Evolutionary conservation across 2,329 filamentous ascomycete genomes (phyloP).

Genomic region (Fusarium nelsonii): DNA sequence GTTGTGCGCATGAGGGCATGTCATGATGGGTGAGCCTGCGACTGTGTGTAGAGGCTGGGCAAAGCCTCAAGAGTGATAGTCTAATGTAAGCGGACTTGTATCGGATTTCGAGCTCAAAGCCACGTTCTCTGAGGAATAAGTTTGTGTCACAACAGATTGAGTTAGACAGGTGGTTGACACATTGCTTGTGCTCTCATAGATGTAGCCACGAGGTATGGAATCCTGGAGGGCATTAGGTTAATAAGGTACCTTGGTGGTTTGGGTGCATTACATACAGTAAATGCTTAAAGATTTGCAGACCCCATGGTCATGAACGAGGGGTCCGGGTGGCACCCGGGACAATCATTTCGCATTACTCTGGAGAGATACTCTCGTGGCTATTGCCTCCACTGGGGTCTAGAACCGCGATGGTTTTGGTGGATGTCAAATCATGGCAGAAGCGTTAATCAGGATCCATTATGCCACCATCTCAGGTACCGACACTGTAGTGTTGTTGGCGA

Average conservation of each 20-base stretch:
- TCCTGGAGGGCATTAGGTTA: background rate
- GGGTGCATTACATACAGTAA: background rate
- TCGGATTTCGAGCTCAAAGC: conserved; percentile 3
- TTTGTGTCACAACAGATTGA: conserved; percentile 3
- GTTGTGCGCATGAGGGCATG: conserved; percentile 16
- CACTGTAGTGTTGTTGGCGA: background rate
- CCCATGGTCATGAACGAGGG: conserved; percentile 33
- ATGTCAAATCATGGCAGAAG: conserved; percentile 14
- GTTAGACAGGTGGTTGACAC: conserved; percentile 13
- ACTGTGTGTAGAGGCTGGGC: conserved; percentile 6
- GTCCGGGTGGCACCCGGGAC: conserved; percentile 38
- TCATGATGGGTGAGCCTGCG: conserved; percentile 22
- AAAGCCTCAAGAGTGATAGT: background rate
- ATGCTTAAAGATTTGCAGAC: conserved; percentile 17
- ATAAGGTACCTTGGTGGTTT: background rate
- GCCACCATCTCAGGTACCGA: conserved; percentile 11
- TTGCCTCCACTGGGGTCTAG: conserved; percentile 26
- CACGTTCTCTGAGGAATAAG: background rate
- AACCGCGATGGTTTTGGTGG: conserved; percentile 14
- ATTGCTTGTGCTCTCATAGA: background rate
- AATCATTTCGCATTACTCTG: conserved; percentile 11
- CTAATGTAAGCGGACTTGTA: conserved; percentile 13
- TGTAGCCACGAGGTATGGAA: background rate
- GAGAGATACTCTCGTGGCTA: conserved; percentile 23
- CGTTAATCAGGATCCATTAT: conserved; percentile 23